Evolutionary conservation across 2,329 filamentous ascomycete species (phyloP).

Genomic region (Fusarium stilboides): DNA sequence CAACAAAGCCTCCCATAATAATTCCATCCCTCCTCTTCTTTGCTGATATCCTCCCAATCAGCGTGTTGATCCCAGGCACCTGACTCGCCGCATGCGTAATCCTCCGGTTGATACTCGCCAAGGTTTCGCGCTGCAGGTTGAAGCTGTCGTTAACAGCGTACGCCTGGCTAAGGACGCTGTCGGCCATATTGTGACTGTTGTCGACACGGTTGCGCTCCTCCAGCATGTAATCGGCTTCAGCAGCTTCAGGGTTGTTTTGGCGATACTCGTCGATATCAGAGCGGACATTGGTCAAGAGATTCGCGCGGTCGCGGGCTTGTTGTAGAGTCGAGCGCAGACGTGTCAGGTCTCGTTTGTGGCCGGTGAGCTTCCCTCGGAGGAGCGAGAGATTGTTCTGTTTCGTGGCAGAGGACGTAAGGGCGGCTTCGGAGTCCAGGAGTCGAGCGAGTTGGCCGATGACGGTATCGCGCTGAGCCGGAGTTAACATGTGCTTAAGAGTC

Average conservation of each 20-base stretch:
- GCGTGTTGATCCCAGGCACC: slow-evolving; percentile 90
- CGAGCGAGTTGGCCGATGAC: slow-evolving; percentile 87
- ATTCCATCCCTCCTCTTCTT: slow-evolving; percentile 96
- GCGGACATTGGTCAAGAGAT: slow-evolving; percentile 90
- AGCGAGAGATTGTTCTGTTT: slow-evolving; percentile 97
- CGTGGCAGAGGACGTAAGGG: slow-evolving; percentile 89
- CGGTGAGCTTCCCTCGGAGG: slow-evolving; percentile 88
- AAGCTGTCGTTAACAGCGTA: slow-evolving; percentile 98
- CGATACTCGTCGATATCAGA: slow-evolving; percentile 94
- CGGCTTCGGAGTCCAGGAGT: slow-evolving; percentile 92
- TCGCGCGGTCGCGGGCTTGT: slow-evolving; percentile 87
- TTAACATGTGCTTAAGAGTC: slow-evolving; percentile 24
- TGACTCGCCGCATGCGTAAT: slow-evolving; percentile 92
- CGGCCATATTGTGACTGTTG: slow-evolving; percentile 89
- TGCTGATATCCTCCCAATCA: slow-evolving; percentile 93
- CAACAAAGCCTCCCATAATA: slow-evolving; percentile 92
- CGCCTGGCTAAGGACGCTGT: slow-evolving; percentile 92
- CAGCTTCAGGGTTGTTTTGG: slow-evolving; percentile 82
- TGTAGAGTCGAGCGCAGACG: slow-evolving; percentile 81
- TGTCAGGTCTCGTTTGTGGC: slow-evolving; percentile 86
- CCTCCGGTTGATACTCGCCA: slow-evolving; percentile 89
- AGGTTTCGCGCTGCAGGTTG: slow-evolving; percentile 85
- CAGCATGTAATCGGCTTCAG: slow-evolving; percentile 97
- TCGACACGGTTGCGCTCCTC: slow-evolving; percentile 89
- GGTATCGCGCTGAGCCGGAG: slow-evolving; percentile 76